Conservation (phyloP, 371 early-diverging fungal species). For the Smittium mucronatum region DNA sequence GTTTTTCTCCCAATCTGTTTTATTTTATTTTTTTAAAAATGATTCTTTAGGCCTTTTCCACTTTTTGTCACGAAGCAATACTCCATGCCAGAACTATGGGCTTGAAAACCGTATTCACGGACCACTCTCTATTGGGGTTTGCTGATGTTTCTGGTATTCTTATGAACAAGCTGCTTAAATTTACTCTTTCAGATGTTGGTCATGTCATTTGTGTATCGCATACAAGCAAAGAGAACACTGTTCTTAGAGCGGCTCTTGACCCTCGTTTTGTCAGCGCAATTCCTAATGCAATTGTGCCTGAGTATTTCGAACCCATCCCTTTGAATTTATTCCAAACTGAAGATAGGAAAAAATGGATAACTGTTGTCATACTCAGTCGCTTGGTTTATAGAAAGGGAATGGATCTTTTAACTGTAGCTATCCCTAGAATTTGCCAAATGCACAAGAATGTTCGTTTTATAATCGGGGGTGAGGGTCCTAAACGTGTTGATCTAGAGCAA, state of each 20-base stretch:
- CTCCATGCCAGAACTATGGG: constrained; percentile 95
- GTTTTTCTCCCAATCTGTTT: background rate
- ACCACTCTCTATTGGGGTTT: constrained; percentile 97
- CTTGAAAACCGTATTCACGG: constrained; percentile 90
- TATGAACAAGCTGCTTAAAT: constrained; percentile 89
- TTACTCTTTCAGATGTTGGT: constrained; percentile 86
- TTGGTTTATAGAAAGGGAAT: constrained; percentile 96
- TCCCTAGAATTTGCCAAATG: constrained; percentile 85
- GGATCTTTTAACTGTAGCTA: constrained; percentile 80
- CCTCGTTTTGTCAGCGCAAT: constrained; percentile 91
- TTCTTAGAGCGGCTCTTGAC: constrained; percentile 80
- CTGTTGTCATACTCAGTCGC: constrained; percentile 86
- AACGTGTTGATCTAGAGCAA: constrained; percentile 91
- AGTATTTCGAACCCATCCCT: constrained; percentile 78
- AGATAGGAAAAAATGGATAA: constrained; percentile 46
- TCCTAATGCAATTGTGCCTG: constrained; percentile 94
- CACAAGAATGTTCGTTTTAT: constrained; percentile 76
- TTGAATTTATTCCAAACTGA: constrained; percentile 38
- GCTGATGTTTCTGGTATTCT: constrained; percentile 86
- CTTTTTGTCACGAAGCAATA: constrained; percentile 91
- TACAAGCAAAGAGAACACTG: constrained; percentile 97
- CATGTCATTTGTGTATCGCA: constrained; percentile 98
- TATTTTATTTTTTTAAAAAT: background rate
- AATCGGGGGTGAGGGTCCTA: constrained; percentile 97
- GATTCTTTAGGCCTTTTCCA: constrained; percentile 60